Percentiles rank a stretch among this genome's conserved stretches.
Evolutionary conservation across 2,329 filamentous ascomycete species (phyloP).

Genomic region (Penicillium olsonii): DNA sequence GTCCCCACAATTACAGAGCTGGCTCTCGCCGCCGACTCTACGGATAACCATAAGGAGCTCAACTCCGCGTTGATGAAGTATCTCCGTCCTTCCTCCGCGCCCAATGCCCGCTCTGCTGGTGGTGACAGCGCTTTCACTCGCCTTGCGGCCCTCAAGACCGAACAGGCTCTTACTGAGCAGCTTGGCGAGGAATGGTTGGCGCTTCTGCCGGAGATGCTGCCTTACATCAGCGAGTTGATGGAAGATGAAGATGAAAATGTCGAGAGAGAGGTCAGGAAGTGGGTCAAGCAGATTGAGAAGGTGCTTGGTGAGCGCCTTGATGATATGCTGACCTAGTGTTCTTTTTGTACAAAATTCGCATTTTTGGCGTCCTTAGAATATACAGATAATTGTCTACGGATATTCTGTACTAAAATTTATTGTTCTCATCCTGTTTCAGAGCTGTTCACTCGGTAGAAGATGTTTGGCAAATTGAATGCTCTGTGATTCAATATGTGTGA

Average conservation of each 20-base stretch:
- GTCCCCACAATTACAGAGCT: conserved; percentile 78
- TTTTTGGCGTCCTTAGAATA: conserved; percentile 22
- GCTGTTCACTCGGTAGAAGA: no score
- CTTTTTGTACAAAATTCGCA: conserved; percentile 25
- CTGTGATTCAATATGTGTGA: no score
- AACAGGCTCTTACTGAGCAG: conserved; percentile 75
- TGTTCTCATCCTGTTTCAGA: background rate
- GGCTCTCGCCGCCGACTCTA: conserved; percentile 76
- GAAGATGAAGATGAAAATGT: conserved; percentile 96
- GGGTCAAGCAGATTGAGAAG: conserved; percentile 88
- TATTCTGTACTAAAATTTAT: conserved; percentile 12
- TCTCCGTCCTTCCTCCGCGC: conserved; percentile 60
- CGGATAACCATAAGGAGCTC: conserved; percentile 87
- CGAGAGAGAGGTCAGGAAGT: conserved; percentile 82
- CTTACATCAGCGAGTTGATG: conserved; percentile 91
- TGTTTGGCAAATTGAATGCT: no score
- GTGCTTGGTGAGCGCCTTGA: conserved; percentile 89
- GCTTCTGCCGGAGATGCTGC: conserved; percentile 91
- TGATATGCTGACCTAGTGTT: conserved; percentile 77
- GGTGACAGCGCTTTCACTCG: conserved; percentile 69
- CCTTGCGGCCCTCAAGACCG: conserved; percentile 77
- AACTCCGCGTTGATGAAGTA: conserved; percentile 77
- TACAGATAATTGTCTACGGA: conserved; percentile 5
- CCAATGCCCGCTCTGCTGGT: conserved; percentile 29
- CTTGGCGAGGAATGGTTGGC: conserved; percentile 93